Base-by-base conservation (phyloP, 306 rosid genomes). In the Pterocarpus santalinus region DNA sequence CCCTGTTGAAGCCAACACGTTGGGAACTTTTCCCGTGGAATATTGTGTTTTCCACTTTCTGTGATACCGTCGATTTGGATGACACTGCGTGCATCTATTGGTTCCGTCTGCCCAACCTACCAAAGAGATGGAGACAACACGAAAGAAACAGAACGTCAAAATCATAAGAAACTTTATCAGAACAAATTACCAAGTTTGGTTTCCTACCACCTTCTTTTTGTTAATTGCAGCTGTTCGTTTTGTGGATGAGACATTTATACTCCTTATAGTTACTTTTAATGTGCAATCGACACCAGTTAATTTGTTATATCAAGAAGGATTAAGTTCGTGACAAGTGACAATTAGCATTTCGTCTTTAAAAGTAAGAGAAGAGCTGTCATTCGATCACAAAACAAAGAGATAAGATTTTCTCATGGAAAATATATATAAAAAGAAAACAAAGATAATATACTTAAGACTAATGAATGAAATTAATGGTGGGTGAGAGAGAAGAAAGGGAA, bases 51-150 rank as follows among this genome's bases (percentile, higher is more conserved):
- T 74, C 85, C 86, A 79, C 77, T 70, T 70, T 34, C 8, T 86
- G 41, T 79, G 61, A 39, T 44, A 39, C 67, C 44, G 53, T 77
- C 80, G 73, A 67, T 63, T 80, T 67, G 78, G 73, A 86, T 83
- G 81, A 82, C 87, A 72, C 75, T 72, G 77, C 87, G 69, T 51
- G 72, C 88, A 65, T 88, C 83, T n/a, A 83, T 88, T 84, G 84
- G 82, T 79, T 84, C 90, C 88, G 72, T 84, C 73, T 79, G 73
- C 55, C 77, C 67, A 52, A 84, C 85, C 87, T 58, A 79, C 75
- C 86, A 82, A 84, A 58, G 66, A 73, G 69, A 84, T 81, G 80
- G 78, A 81, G 75, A 79, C 87, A 76, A 84, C 35, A 63, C 57
- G 71, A 84, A 81, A 82, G 51, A 78, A 81, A 68, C 80, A 71